phyloP scores from a whole-genome alignment of 331 rosid species.

The Acacia pycnantha region DNA sequence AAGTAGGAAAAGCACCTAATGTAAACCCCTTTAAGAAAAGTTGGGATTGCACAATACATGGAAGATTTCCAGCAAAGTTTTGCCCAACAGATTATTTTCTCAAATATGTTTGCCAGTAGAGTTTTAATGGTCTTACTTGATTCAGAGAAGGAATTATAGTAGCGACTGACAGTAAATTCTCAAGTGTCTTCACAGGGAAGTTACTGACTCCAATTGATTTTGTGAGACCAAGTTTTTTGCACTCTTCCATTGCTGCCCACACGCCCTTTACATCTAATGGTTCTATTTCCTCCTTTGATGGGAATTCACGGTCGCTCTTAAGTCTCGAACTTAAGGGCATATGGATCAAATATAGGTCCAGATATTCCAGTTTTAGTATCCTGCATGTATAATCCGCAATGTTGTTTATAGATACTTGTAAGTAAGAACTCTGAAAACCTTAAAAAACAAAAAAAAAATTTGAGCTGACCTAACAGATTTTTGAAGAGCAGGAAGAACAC shows the following conservation, averaged over 20 bases:
- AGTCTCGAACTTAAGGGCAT: not conserved
- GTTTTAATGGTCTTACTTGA: not conserved
- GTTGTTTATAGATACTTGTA: no score
- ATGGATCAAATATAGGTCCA: not conserved
- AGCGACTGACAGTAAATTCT: not conserved
- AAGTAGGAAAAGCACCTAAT: no score
- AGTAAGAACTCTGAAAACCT: not conserved
- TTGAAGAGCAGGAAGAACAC: not conserved
- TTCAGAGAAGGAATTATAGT: not conserved
- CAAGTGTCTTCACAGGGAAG: not conserved
- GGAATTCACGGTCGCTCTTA: not conserved
- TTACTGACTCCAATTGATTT: not conserved
- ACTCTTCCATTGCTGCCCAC: not conserved
- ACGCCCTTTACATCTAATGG: not conserved
- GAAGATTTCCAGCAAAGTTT: no score
- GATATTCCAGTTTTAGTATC: not conserved
- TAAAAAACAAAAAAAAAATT: no score
- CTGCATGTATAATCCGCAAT: not conserved
- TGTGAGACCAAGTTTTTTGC: not conserved
- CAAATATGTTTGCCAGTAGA: no score
- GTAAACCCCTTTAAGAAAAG: no score
- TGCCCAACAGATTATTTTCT: no score
- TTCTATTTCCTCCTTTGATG: not conserved
- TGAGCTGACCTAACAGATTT: not conserved
- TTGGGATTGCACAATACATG: no score